Conservation (phyloP, 2,329 filamentous ascomycete species). For the Fusarium acutatum region DNA sequence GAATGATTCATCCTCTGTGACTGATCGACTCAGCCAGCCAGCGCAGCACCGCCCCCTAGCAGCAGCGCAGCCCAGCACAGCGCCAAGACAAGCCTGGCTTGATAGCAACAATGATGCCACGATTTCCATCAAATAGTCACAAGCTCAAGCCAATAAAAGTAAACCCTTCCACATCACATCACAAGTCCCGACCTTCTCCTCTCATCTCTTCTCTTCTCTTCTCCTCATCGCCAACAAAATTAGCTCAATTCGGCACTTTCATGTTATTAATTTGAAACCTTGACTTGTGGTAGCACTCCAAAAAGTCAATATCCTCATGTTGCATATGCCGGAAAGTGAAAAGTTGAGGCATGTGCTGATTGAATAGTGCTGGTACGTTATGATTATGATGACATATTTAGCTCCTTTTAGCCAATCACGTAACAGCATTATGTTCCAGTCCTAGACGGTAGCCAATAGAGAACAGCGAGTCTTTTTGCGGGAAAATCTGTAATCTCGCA, state of each 20-base stretch:
- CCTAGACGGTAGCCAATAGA: constrained; percentile 18
- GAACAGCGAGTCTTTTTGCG: neutral
- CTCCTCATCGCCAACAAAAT: neutral
- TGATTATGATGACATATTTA: constrained; percentile 40
- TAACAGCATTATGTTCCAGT: constrained; percentile 15
- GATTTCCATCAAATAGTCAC: constrained; percentile 30
- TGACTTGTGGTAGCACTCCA: neutral
- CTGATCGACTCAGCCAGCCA: constrained; percentile 23
- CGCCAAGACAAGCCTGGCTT: constrained; percentile 33
- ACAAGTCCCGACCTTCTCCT: neutral
- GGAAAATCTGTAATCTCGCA: constrained; percentile 31
- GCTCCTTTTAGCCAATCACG: constrained; percentile 24
- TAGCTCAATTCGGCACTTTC: constrained; percentile 2
- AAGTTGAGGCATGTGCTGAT: constrained; percentile 34
- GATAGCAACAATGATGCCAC: constrained; percentile 35
- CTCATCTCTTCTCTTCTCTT: too few species aligned
- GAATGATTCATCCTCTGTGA: constrained; percentile 22
- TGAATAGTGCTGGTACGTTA: constrained; percentile 23
- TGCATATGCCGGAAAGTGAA: constrained; percentile 10
- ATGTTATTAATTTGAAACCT: neutral
- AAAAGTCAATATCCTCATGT: constrained; percentile 4
- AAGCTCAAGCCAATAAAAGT: constrained; percentile 13
- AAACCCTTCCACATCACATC: constrained; percentile 5
- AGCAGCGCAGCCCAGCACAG: constrained; percentile 29
- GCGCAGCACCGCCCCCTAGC: constrained; percentile 24